Evolutionary conservation across 164 flowering plant species (phyloP).

Genomic region (Nymphaea colorata): DNA sequence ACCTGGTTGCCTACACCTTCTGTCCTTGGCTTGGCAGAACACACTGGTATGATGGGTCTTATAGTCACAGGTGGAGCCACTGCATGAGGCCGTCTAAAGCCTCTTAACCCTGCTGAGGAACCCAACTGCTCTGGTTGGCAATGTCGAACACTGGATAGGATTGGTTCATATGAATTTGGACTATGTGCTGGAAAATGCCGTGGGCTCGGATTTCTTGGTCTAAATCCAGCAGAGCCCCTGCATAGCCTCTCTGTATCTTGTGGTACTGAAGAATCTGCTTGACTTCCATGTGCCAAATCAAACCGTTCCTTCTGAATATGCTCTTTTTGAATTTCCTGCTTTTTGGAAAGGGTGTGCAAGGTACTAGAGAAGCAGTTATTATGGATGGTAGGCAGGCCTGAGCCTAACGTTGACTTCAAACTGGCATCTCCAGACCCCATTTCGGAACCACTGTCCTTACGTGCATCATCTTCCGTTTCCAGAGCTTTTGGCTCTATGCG

Average conservation of each 20-base stretch:
- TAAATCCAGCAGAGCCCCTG: constrained; percentile 5
- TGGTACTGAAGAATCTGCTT: constrained; percentile 1
- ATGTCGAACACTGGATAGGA: constrained; percentile 6
- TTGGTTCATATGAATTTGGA: constrained; percentile 8
- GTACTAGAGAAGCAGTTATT: neutral
- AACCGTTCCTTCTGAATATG: constrained; percentile 9
- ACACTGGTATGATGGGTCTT: constrained; percentile 15
- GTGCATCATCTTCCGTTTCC: constrained; percentile 15
- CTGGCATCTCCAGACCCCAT: neutral
- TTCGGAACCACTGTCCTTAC: constrained; percentile 7
- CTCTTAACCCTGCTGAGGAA: constrained; percentile 1
- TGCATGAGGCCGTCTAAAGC: constrained; percentile 11
- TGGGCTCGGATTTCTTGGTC: constrained; percentile 1
- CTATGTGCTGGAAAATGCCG: constrained; percentile 6
- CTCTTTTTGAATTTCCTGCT: constrained; percentile 7
- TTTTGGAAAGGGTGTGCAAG: neutral
- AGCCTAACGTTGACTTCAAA: neutral
- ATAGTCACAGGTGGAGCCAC: constrained; percentile 18
- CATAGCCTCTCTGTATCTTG: neutral
- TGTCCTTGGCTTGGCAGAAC: constrained; percentile 13
- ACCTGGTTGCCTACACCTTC: constrained; percentile 6
- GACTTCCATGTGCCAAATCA: constrained; percentile 3
- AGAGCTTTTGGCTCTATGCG: constrained; percentile 8
- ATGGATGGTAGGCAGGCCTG: neutral
- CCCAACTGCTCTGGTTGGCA: constrained; percentile 8